These are phyloP conservation scores for Vigna nakashimae DNA, from an alignment of 306 rosid species.

Conservation along the genomic window DNA sequence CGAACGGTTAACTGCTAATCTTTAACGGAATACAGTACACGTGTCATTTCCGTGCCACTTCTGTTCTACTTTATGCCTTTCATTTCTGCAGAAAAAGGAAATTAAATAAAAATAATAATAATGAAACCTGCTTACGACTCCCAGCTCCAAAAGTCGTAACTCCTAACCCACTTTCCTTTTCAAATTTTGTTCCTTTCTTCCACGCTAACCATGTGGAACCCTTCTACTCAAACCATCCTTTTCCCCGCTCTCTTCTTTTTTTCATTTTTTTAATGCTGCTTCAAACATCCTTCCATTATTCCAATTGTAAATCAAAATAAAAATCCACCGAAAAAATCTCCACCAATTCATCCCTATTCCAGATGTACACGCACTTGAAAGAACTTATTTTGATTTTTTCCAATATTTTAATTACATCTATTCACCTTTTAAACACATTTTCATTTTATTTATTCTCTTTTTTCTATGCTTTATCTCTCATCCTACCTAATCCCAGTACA, in stretches of 20 bases:
- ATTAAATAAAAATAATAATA: background rate
- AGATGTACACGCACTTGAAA: background rate
- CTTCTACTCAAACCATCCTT: conserved; percentile 37
- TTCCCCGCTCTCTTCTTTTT: background rate
- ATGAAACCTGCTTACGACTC: conserved; percentile 46
- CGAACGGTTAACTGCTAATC: conserved; percentile 55
- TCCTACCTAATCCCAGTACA: conserved; percentile 20
- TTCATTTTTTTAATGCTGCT: background rate
- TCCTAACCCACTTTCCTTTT: conserved; percentile 41
- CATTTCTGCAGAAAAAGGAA: background rate
- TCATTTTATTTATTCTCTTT: background rate
- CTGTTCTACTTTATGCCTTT: background rate
- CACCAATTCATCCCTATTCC: background rate
- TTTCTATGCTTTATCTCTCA: background rate
- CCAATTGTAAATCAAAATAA: background rate
- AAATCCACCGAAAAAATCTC: conserved; percentile 30
- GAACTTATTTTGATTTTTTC: background rate
- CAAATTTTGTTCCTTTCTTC: conserved; percentile 29
- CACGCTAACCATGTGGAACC: conserved; percentile 45
- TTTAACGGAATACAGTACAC: conserved; percentile 45
- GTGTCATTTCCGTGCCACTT: background rate
- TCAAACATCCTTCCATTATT: conserved; percentile 8
- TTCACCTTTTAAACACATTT: background rate
- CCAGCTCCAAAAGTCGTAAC: conserved; percentile 34
- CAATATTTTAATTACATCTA: background rate